Evolutionary conservation across 306 rosid genomes (phyloP).

Genomic region (Medicago ruthenica): DNA sequence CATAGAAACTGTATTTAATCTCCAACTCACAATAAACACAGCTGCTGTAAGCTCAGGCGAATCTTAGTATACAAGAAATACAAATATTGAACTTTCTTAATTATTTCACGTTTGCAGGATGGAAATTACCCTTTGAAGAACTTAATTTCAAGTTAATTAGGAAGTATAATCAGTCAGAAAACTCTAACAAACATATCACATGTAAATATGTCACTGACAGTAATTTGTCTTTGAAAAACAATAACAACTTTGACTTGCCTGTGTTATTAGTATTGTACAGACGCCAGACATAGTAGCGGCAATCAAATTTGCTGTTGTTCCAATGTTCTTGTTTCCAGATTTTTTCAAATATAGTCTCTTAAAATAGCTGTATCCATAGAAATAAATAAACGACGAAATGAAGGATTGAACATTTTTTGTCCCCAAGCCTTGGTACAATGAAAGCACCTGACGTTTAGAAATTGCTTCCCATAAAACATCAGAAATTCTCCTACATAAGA

Average conservation of each 20-base stretch:
- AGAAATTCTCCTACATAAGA: constrained; percentile 74
- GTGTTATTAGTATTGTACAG: constrained; percentile 76
- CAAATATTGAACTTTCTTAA: neutral
- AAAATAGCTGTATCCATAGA: constrained; percentile 94
- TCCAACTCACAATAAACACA: neutral
- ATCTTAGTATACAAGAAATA: too few species aligned
- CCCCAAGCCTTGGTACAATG: constrained; percentile 93
- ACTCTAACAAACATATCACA: constrained; percentile 9
- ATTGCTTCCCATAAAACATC: constrained; percentile 97
- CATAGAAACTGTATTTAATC: neutral
- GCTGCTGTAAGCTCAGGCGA: too few species aligned
- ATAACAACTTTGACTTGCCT: constrained; percentile 51
- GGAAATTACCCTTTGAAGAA: neutral
- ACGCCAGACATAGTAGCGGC: constrained; percentile 88
- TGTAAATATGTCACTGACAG: constrained; percentile 10
- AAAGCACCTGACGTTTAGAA: constrained; percentile 73
- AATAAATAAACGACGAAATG: constrained; percentile 77
- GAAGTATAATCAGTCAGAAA: neutral
- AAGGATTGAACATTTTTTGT: constrained; percentile 87
- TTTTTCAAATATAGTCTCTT: constrained; percentile 75
- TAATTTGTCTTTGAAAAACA: constrained; percentile 11
- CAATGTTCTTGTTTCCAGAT: constrained; percentile 75
- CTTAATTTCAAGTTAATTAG: neutral
- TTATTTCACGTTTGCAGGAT: neutral
- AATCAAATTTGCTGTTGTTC: constrained; percentile 82